Conservation (phyloP, 208 protist genomes). For the Vickermania spadyakhi region DNA sequence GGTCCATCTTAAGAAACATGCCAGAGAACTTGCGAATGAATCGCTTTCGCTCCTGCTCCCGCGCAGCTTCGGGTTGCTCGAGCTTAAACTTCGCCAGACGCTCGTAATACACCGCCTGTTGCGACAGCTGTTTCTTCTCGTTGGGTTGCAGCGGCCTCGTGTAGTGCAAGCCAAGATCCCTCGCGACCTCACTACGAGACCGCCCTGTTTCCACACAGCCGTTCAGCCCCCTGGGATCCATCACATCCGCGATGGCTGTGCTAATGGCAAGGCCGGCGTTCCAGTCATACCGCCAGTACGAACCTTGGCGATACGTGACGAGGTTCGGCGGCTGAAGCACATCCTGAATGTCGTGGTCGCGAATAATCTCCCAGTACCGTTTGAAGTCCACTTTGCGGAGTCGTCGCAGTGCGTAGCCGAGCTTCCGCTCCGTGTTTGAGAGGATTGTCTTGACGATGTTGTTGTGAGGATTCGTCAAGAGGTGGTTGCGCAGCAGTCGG, state of each 20-base stretch:
- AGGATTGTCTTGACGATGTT: slow-evolving; percentile 86
- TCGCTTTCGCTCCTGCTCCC: slow-evolving; percentile 69
- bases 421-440: slow-evolving; percentile 62
- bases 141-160: slow-evolving; percentile 82
- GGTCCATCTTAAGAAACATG: slow-evolving; percentile 84
- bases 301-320: slow-evolving; percentile 77
- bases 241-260: slow-evolving; percentile 72
- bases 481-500: slow-evolving; percentile 79
- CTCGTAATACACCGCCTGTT: slow-evolving; percentile 87
- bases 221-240: slow-evolving; percentile 82
- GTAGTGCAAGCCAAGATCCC: slow-evolving; percentile 84
- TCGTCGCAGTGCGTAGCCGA: slow-evolving; percentile 68
- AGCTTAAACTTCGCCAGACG: slow-evolving; percentile 85
- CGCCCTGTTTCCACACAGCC: slow-evolving; percentile 89
- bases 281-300: slow-evolving; percentile 89
- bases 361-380: slow-evolving; percentile 88
- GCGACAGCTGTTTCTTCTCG: slow-evolving; percentile 85
- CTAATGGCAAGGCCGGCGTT: slow-evolving; percentile 81
- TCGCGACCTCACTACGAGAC: slow-evolving; percentile 81
- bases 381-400: slow-evolving; percentile 87
- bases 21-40: slow-evolving; percentile 87
- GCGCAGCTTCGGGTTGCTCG: slow-evolving; percentile 84
- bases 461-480: slow-evolving; percentile 88
- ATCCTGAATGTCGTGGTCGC: slow-evolving; percentile 88
- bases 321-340: slow-evolving; percentile 79